Evolutionary conservation across 2,329 filamentous ascomycete species (phyloP), one percentile per base, ranked within the genome.

Genomic region (Lachnellula suecica): DNA sequence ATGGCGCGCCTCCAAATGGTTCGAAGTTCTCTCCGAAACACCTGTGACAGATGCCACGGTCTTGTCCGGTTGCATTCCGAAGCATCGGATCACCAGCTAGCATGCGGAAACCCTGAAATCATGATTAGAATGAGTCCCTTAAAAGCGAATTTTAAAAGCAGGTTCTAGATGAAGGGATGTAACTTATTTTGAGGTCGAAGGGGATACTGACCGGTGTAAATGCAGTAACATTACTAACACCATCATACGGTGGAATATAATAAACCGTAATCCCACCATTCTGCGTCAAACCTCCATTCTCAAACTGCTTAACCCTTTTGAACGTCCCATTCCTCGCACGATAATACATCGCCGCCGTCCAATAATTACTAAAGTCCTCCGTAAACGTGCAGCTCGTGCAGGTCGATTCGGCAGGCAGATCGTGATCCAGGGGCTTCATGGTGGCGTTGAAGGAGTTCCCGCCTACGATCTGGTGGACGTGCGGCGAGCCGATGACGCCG

Each of bases 291-390:
- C 47, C 47, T 13, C 24, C 25, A 37, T 50, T 50, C 11, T 23
- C 23, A 35, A 50, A 44, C 47, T 50, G 47, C 2, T 15, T 5
- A 4, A 50, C 47, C 17, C 47, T 20, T 20, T 50, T 44, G 19
- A 35, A 44, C 5, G 40, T 50, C 15, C 47, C 47, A 50, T 50
- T 50, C 6, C 38, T 11, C 37, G 47, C 47, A n/a, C 24, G 19
- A 38, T 44, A 50, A 37, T 56, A 58, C 24, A 58, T 19, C 20
- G 42, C 34, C 7, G 55, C 53, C 17, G 49, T 47, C 55, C 55
- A 58, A 41, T 58, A 56, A 47, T 56, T 56, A 44, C 53, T 56
- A 19, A 49, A 44, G 20, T 58, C 55, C 11, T 52, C 47, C n/a
- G 47, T 55, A n/a, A 49, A 56, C 11, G 52, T 50, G 31, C 53